Base-by-base conservation (phyloP, 2,329 filamentous ascomycete species). In the Botrytis medusae region DNA sequence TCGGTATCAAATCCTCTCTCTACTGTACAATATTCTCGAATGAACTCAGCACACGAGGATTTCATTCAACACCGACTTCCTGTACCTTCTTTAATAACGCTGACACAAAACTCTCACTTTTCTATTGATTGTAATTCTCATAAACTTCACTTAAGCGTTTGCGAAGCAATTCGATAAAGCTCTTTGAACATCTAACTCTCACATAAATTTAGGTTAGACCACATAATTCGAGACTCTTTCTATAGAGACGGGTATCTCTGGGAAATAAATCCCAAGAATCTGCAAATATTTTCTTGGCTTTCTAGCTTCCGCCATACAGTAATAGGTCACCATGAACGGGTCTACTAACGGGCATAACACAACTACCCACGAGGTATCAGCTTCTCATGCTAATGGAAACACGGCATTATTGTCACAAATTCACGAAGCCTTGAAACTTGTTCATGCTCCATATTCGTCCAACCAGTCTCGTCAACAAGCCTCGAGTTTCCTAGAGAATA, bases 401-500 rank as follows among this genome's bases (percentile, higher is more conserved):
- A 81, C 82, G 75, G 83, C 83, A 48, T 81, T 88, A 70, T 86
- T 94, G 69, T 84, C 88, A 69, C 89, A 88, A 81, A 96, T 98
- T 77, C 89, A 94, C 80, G 89, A 93, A 79, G 96, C 96, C 59
- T 90, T 99, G 77, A 90, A 96, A 78, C 89, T 97, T 78, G 93
- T 98, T 75, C 95, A 98, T 84, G 91, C 89, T 80, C 89, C 95
- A 18, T 88, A 90, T 74, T 95, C 95, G 59, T 87, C 90, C 76
- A 98, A 98, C 82, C 88, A 93, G 76, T 87, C 92, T 71, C 93
- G 96, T 76, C 89, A 92, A 81, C 89, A 96, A 82, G 96, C 96
- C 63, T 92, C 96, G 76, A 84, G 89, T 54, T 97, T 94, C 80
- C 91, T 99, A 77, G 96, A 99, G 81, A 85, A 91, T 34, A 88